Evolutionary conservation across 768 basidiomycete genomes (phyloP), one percentile per base, ranked within the genome.

Genomic region (Lentinus brumalis): DNA sequence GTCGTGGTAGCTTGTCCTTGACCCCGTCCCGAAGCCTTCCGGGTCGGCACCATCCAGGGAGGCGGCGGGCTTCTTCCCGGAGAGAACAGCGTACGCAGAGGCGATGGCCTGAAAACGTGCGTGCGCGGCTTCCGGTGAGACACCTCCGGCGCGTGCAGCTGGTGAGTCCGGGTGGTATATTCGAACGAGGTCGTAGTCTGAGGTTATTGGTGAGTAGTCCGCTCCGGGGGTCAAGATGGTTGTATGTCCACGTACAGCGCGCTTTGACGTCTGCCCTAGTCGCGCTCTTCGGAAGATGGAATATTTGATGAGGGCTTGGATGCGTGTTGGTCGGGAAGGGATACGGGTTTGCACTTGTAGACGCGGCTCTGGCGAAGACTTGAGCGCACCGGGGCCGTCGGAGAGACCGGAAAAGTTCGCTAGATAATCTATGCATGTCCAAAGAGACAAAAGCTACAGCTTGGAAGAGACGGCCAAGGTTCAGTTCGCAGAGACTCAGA

Each of bases 121-220:
- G 66, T 89, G 87, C 4, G 83, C 83, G 3, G 79, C 70, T 15
- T 83, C 81, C 0, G 82, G 67, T 7, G 85, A 73, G 12, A 80
- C 44, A 4, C 62, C 62, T 5, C 62, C 62, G 3, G 70, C 69
- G 5, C 79, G 77, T 21, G 76, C 76, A 21, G 76, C 49, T 26
- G 78, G 76, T 44, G 87, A 87, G 71, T 92, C 90, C 3, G 90
- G 90, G 70, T 92, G 90, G 71, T 92, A 90, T 59, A 90, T 79
- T 42, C 86, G 80, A 35, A 92, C 91, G 47, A 92, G 88, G 63
- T 91, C 90, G 68, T 85, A 90, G 72, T 92, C 90, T 92, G 64
- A 6, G 40, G 12, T 6, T 39, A n/a, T n/a, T 16, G 14, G 26
- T 56, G 41, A 60, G 54, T 40, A 42, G 45, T 18, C 45, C 40